Evolutionary conservation across 2,329 filamentous ascomycete species (phyloP).

Genomic region (Pleurostoma richardsiae): DNA sequence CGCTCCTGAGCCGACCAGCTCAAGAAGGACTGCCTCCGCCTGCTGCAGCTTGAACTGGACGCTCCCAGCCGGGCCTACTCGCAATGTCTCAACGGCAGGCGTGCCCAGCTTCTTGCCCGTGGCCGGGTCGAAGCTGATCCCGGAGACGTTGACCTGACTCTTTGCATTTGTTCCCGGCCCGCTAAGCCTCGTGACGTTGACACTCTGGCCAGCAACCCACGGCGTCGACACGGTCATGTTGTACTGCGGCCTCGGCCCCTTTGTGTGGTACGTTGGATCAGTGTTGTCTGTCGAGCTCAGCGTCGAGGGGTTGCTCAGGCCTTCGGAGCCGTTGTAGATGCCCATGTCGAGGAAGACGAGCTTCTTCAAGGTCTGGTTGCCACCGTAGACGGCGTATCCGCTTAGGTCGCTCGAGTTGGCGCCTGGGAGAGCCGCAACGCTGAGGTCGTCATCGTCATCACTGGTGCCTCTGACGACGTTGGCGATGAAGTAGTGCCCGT

Average conservation of each 20-base stretch:
- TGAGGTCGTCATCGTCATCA: slow-evolving; percentile 2
- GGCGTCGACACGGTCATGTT: slow-evolving; percentile 20
- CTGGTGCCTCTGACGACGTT: slow-evolving; percentile 9
- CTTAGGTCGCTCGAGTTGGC: slow-evolving; percentile 26
- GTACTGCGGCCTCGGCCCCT: slow-evolving; percentile 16
- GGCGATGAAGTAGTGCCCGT: slow-evolving; percentile 28
- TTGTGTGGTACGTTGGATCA: slow-evolving; percentile 15
- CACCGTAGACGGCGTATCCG: slow-evolving; percentile 23
- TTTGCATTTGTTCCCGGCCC: slow-evolving; percentile 29
- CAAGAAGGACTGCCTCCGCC: no score
- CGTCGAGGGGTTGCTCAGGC: slow-evolving; percentile 26
- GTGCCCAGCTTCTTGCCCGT: slow-evolving; percentile 15
- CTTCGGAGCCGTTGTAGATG: slow-evolving; percentile 28
- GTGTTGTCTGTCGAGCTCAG: slow-evolving; percentile 16
- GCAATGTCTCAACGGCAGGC: no score
- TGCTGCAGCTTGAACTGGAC: no score
- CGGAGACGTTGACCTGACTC: slow-evolving; percentile 22
- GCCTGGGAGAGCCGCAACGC: slow-evolving; percentile 21
- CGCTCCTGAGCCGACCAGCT: no score
- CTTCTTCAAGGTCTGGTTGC: slow-evolving; percentile 14
- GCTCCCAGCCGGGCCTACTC: no score
- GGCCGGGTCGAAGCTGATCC: slow-evolving; percentile 20
- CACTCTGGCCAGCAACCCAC: slow-evolving; percentile 16
- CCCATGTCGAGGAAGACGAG: slow-evolving; percentile 29
- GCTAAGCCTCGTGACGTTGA: slow-evolving; percentile 18